These are phyloP conservation scores for Botrytis porri DNA, from an alignment of 2,329 filamentous ascomycete species.

Conservation along the genomic window DNA sequence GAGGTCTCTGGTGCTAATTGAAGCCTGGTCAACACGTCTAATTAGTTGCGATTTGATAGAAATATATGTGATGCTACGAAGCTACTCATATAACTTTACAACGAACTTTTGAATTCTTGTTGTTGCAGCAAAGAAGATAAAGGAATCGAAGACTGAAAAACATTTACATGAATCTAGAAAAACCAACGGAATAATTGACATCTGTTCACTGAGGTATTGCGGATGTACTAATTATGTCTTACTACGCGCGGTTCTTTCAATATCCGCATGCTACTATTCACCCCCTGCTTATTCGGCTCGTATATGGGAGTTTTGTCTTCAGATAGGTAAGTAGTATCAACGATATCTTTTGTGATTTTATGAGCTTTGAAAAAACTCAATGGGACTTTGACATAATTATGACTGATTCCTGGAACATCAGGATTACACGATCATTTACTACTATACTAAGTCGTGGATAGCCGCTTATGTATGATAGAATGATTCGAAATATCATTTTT, in stretches of 20 bases:
- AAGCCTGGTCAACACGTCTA: neutral
- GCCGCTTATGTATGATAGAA: too few relatives aligned
- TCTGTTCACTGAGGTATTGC: neutral
- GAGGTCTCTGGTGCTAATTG: rapidly evolving
- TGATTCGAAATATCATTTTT: too few relatives aligned
- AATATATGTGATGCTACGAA: neutral
- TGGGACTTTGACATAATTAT: neutral
- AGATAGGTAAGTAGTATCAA: neutral
- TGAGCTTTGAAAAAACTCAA: neutral
- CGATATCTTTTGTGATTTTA: neutral
- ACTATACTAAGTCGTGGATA: too few relatives aligned
- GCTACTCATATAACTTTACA: neutral
- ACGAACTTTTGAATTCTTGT: too few relatives aligned
- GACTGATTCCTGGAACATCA: neutral
- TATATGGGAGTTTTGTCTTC: too few relatives aligned
- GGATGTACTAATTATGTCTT: neutral
- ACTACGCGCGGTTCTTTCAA: neutral
- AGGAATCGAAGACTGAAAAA: neutral
- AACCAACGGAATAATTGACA: neutral
- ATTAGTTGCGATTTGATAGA: neutral
- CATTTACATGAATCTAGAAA: rapidly evolving
- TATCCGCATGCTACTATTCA: rapidly evolving
- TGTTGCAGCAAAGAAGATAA: neutral
- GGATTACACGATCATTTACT: too few relatives aligned
- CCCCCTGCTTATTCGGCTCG: neutral